Percentiles rank a stretch among this genome's conserved stretches.
phyloP scores from a whole-genome alignment of 495 filamentous ascomycete species.

The Xylaria flabelliformis region DNA sequence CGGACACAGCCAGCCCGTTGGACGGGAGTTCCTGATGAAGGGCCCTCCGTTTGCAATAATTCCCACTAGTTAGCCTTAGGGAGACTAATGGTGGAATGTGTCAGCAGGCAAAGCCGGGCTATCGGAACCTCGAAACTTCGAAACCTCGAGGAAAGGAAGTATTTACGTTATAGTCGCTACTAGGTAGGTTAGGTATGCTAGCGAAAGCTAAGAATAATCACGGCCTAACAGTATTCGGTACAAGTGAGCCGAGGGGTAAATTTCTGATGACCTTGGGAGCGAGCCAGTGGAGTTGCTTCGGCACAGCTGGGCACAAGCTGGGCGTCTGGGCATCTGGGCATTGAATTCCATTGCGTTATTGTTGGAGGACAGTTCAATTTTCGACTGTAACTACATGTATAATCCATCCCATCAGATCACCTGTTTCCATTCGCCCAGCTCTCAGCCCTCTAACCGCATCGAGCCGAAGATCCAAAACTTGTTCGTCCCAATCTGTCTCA shows the following conservation, averaged over 20 bases:
- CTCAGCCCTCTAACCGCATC: conserved; percentile 22
- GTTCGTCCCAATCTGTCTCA: conserved; percentile 2
- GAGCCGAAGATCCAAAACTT: not conserved
- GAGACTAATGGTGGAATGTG: not conserved
- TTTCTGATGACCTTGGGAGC: not conserved
- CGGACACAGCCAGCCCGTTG: not conserved
- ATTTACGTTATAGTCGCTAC: no score
- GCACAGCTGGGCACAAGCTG: not conserved
- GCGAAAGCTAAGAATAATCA: not conserved
- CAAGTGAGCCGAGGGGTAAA: conserved; percentile 13
- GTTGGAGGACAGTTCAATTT: conserved; percentile 11
- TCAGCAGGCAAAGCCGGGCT: conserved; percentile 15
- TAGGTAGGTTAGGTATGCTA: not conserved
- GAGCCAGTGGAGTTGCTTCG: conserved; percentile 11
- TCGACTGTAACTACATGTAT: not conserved
- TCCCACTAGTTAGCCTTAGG: conserved; percentile 2
- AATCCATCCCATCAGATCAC: not conserved
- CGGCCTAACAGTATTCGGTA: conserved; percentile 6
- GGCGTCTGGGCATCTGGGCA: conserved; percentile 14
- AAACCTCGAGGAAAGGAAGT: not conserved
- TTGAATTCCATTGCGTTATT: not conserved
- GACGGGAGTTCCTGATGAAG: conserved; percentile 12
- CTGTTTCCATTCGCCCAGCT: conserved; percentile 12
- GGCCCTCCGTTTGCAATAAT: conserved; percentile 8
- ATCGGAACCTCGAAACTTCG: conserved; percentile 19